Conservation (phyloP, 176 grass and related monocot species). For the Miscanthus lutarioriparius region DNA sequence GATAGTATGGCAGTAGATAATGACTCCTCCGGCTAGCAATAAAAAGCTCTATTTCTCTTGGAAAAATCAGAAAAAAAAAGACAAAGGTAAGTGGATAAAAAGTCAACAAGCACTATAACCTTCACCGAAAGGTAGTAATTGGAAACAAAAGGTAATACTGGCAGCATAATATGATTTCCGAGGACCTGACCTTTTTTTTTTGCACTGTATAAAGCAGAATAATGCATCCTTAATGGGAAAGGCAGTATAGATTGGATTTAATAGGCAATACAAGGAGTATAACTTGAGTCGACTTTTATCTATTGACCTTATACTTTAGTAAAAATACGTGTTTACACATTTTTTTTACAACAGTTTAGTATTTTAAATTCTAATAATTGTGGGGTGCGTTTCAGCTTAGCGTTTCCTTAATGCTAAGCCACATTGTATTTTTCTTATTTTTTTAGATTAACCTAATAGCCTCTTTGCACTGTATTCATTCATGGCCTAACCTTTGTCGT, state of each 20-base stretch:
- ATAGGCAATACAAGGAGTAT: conserved; percentile 2
- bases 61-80: neutral
- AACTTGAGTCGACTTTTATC: neutral
- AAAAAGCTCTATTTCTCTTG: neutral
- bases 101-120: neutral
- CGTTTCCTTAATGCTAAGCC: neutral
- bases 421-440: neutral
- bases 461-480: neutral
- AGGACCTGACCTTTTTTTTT: neutral
- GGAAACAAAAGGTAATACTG: conserved; percentile 13
- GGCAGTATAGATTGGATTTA: neutral
- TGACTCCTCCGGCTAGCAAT: conserved; percentile 18
- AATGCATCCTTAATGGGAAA: neutral
- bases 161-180: neutral
- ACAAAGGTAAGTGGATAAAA: conserved; percentile 30
- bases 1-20: neutral
- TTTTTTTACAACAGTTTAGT: neutral
- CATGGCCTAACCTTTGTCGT: neutral
- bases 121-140: conserved; percentile 24
- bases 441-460: neutral
- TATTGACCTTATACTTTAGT: neutral
- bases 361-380: neutral
- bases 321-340: neutral
- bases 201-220: conserved; percentile 15
- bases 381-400: neutral